Evolutionary conservation across 1,139 yeast species (phyloP).

Genomic region (Taphrina sp.): DNA sequence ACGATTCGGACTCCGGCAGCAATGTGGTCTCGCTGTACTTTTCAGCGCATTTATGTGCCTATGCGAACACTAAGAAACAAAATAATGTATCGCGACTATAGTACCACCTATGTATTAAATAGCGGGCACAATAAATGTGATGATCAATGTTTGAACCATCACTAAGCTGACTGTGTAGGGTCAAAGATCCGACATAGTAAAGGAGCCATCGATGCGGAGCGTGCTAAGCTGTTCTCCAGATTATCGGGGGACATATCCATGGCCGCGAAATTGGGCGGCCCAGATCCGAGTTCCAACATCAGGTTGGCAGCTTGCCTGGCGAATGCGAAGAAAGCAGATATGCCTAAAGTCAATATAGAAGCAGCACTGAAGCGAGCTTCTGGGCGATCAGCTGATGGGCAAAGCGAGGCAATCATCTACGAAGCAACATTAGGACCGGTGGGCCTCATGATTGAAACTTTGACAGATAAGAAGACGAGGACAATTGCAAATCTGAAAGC

Average conservation of each 20-base stretch:
- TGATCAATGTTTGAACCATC: too few species aligned
- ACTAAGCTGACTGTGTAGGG: too few species aligned
- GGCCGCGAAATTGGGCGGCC: constrained; percentile 66
- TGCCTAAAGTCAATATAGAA: constrained; percentile 80
- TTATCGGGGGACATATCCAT: constrained; percentile 70
- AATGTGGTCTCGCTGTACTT: too few species aligned
- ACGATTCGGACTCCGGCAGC: too few species aligned
- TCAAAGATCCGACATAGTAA: constrained; percentile 90
- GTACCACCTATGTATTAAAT: too few species aligned
- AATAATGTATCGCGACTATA: too few species aligned
- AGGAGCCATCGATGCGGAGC: constrained; percentile 83
- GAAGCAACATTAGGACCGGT: constrained; percentile 85
- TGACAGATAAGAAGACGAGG: constrained; percentile 83
- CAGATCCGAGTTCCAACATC: constrained; percentile 63
- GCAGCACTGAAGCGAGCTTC: constrained; percentile 82
- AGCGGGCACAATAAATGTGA: constrained; percentile 18
- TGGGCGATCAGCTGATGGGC: constrained; percentile 46
- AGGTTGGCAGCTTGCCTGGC: constrained; percentile 74
- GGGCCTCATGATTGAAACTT: constrained; percentile 76
- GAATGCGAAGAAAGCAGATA: constrained; percentile 71
- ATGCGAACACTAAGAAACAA: too few species aligned
- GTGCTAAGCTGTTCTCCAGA: constrained; percentile 67
- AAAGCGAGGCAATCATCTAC: constrained; percentile 58
- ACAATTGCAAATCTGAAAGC: constrained; percentile 74
- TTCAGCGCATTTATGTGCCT: too few species aligned